These are phyloP conservation scores for Ilyonectria mors-panacis DNA, from an alignment of 2,329 filamentous ascomycete species.

Conservation along the genomic window DNA sequence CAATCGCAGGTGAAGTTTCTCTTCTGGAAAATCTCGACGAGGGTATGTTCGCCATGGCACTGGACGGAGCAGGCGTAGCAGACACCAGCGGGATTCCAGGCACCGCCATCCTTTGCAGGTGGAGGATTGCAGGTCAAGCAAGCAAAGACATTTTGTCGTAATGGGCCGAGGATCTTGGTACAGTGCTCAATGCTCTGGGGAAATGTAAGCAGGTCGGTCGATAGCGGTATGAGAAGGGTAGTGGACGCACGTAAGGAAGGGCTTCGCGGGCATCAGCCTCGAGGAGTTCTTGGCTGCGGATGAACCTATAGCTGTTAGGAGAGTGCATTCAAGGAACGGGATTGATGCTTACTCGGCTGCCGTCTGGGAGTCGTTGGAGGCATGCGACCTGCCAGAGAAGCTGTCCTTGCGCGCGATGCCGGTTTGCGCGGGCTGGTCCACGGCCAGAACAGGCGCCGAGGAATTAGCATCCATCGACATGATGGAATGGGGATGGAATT, in stretches of 20 bases:
- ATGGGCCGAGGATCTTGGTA: conserved; percentile 88
- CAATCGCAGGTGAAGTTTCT: conserved; percentile 97
- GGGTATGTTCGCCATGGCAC: conserved; percentile 93
- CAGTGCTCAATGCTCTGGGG: conserved; percentile 90
- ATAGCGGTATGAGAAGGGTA: neutral
- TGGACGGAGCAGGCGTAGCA: conserved; percentile 98
- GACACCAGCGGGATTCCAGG: conserved; percentile 77
- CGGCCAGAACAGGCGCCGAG: conserved; percentile 44
- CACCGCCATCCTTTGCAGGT: conserved; percentile 71
- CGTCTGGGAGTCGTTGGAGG: conserved; percentile 78
- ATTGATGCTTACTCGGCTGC: conserved; percentile 72
- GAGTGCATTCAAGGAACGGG: neutral
- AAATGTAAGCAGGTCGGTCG: conserved; percentile 39
- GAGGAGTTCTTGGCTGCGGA: conserved; percentile 88
- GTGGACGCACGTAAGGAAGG: conserved; percentile 84
- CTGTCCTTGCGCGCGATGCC: conserved; percentile 66
- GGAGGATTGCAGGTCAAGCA: conserved; percentile 95
- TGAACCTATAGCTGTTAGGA: conserved; percentile 73
- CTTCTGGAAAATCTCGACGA: conserved; percentile 97
- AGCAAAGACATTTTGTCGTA: conserved; percentile 91
- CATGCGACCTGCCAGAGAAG: conserved; percentile 69
- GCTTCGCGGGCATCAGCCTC: conserved; percentile 96
- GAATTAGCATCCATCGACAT: conserved; percentile 57
- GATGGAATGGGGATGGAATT: conserved; percentile 33
- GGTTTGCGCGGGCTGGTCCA: conserved; percentile 42